A percentile compares a stretch with the other conserved stretches of the same genome.
These are phyloP conservation scores for Starmerella floris DNA, from an alignment of 805 yeast genomes.

Conservation along the genomic window DNA sequence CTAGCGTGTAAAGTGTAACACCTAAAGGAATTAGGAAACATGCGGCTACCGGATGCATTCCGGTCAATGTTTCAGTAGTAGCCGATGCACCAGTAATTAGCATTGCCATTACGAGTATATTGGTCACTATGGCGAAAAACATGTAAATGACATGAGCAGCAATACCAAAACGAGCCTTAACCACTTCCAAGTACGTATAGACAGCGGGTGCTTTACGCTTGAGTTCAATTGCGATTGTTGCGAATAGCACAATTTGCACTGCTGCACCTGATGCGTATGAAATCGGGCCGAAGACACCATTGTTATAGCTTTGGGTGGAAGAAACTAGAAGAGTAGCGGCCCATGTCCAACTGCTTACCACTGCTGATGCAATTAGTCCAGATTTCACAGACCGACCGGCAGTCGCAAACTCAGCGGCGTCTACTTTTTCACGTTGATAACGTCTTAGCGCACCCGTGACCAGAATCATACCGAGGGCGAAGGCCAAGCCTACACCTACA, in stretches of 20 bases:
- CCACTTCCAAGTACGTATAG: slow-evolving; percentile 79
- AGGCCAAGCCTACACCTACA: slow-evolving; percentile 64
- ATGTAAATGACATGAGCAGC: slow-evolving; percentile 46
- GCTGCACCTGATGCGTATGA: slow-evolving; percentile 88
- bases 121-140: slow-evolving; percentile 76
- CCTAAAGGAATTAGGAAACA: slow-evolving; percentile 73
- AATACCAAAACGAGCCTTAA: slow-evolving; percentile 69
- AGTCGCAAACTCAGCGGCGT: slow-evolving; percentile 87
- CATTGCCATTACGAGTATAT: slow-evolving; percentile 85
- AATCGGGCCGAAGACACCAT: slow-evolving; percentile 70
- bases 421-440: slow-evolving; percentile 72
- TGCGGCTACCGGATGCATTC: slow-evolving; percentile 70
- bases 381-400: slow-evolving; percentile 83
- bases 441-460: slow-evolving; percentile 59
- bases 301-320: slow-evolving; percentile 61
- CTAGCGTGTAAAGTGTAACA: slow-evolving; percentile 56
- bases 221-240: slow-evolving; percentile 75
- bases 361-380: slow-evolving; percentile 77
- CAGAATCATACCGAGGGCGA: slow-evolving; percentile 60
- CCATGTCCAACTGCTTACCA: slow-evolving; percentile 91
- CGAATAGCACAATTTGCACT: slow-evolving; percentile 74
- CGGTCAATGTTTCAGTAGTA: slow-evolving; percentile 65
- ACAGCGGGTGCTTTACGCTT: slow-evolving; percentile 84
- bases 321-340: slow-evolving; percentile 67
- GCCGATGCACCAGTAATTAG: slow-evolving; percentile 83